These are phyloP conservation scores for Pseudopediastrum boryanum DNA, from an alignment of 139 green algal species.

Conservation along the genomic window DNA sequence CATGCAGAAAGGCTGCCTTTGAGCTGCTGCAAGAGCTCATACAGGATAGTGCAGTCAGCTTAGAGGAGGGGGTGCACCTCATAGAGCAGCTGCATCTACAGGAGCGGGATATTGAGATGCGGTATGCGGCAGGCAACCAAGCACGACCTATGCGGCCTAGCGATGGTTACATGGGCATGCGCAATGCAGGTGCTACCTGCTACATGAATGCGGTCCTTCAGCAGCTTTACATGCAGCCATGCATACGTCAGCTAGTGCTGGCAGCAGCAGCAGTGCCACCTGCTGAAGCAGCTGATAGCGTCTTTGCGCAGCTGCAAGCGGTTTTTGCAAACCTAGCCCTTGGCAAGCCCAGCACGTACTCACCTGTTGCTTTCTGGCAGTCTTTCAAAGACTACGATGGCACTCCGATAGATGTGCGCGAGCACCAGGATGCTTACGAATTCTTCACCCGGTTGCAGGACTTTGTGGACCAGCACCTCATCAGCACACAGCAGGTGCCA, in stretches of 20 bases:
- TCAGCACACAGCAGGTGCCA: conserved; percentile 38
- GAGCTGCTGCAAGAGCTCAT: conserved; percentile 51
- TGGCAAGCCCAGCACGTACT: conserved; percentile 44
- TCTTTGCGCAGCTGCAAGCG: conserved; percentile 81
- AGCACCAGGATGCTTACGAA: conserved; percentile 95
- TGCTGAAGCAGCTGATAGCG: conserved; percentile 43
- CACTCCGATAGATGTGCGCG: conserved; percentile 76
- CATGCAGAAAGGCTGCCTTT: conserved; percentile 43
- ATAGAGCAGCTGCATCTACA: conserved; percentile 24
- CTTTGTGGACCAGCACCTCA: conserved; percentile 68
- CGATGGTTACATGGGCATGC: conserved; percentile 61
- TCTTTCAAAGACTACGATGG: conserved; percentile 92
- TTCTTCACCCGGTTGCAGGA: conserved; percentile 90
- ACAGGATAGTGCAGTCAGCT: neutral
- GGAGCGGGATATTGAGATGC: no score
- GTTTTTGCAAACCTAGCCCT: conserved; percentile 80
- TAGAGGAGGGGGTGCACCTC: conserved; percentile 35
- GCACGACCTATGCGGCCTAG: conserved; percentile 22
- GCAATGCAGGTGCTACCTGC: conserved; percentile 88
- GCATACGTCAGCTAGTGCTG: conserved; percentile 75
- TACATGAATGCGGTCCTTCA: conserved; percentile 97
- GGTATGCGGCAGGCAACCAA: no score
- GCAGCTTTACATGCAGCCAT: conserved; percentile 95
- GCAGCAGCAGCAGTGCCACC: conserved; percentile 43
- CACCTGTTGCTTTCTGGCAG: conserved; percentile 78